Percentiles rank a stretch among this genome's conserved stretches.
phyloP scores from a whole-genome alignment of 495 filamentous ascomycete genomes.

The Amorphotheca resinae region DNA sequence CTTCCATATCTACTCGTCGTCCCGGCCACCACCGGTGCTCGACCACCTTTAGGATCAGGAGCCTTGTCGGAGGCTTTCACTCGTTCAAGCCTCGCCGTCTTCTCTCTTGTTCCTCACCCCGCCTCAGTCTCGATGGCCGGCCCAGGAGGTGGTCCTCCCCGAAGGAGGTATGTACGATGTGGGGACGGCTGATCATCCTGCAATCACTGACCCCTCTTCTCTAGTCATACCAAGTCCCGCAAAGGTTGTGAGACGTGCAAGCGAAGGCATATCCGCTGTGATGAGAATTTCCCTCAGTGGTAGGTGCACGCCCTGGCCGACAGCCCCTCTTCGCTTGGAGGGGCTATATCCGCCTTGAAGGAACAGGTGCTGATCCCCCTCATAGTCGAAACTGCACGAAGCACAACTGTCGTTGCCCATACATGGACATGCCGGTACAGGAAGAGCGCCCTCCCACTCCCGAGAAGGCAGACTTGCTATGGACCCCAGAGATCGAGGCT shows the following conservation, averaged over 20 bases:
- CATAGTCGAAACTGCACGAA: constrained; percentile 92
- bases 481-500: constrained; percentile 63
- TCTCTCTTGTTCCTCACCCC: constrained; percentile 4
- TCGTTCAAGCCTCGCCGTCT: constrained; percentile 19
- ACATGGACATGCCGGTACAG: constrained; percentile 66
- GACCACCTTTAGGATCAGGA: constrained; percentile 10
- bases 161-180: constrained; percentile 40
- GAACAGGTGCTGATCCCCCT: constrained; percentile 20
- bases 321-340: no score
- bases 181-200: constrained; percentile 7
- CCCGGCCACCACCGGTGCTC: not conserved
- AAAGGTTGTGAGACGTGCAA: constrained; percentile 98
- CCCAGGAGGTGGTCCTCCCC: constrained; percentile 58
- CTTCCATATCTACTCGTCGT: not conserved
- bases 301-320: constrained; percentile 33
- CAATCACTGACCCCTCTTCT: constrained; percentile 12
- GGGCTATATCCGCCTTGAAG: no score
- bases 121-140: constrained; percentile 46
- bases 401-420: constrained; percentile 95
- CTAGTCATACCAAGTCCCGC: constrained; percentile 91
- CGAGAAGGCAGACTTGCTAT: constrained; percentile 65
- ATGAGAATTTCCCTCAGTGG: constrained; percentile 98
- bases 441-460: constrained; percentile 53
- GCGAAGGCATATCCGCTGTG: constrained; percentile 91
- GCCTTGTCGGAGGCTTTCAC: constrained; percentile 19